Conservation (phyloP, 2,329 filamentous ascomycete species). For the Helicocarpus griseus region DNA sequence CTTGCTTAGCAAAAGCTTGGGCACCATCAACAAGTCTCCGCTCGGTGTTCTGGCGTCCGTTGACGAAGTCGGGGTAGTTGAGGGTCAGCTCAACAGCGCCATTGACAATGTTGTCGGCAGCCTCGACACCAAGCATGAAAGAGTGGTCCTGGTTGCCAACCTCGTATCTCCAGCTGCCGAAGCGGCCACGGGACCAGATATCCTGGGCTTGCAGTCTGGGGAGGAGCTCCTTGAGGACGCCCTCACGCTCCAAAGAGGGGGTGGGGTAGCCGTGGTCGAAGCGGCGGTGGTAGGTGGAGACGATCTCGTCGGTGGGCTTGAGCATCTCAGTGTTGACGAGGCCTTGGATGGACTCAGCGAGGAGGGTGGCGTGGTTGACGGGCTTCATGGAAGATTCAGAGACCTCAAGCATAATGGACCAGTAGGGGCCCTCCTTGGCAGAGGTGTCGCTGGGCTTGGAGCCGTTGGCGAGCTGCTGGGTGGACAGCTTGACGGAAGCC, state of each 20-base stretch:
- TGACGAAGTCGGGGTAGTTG: slow-evolving; percentile 96
- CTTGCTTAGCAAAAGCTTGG: slow-evolving; percentile 9
- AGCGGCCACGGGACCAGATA: slow-evolving; percentile 92
- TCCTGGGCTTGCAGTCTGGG: slow-evolving; percentile 84
- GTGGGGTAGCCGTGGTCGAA: slow-evolving; percentile 99
- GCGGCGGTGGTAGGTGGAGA: slow-evolving; percentile 94
- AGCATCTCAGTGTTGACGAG: slow-evolving; percentile 98
- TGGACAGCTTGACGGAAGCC: slow-evolving; percentile 72
- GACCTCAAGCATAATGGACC: slow-evolving; percentile 99
- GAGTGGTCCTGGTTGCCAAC: slow-evolving; percentile 95
- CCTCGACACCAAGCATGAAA: slow-evolving; percentile 94
- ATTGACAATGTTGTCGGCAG: slow-evolving; percentile 79
- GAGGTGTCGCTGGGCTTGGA: slow-evolving; percentile 64
- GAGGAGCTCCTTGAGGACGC: slow-evolving; percentile 81
- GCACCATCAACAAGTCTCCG: slow-evolving; percentile 46
- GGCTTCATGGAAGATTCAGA: slow-evolving; percentile 95
- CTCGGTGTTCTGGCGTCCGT: slow-evolving; percentile 55
- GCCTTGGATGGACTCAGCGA: slow-evolving; percentile 88
- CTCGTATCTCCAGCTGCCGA: slow-evolving; percentile 97
- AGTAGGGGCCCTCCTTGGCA: slow-evolving; percentile 78
- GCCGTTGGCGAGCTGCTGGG: slow-evolving; percentile 75
- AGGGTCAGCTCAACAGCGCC: slow-evolving; percentile 85
- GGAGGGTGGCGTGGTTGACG: slow-evolving; percentile 72
- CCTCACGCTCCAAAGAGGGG: slow-evolving; percentile 87
- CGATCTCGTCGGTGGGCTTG: slow-evolving; percentile 80